Evolutionary conservation across 306 rosid genomes (phyloP), one percentile per base, ranked within the genome.

Genomic region (Oxytropis ochrocephala): DNA sequence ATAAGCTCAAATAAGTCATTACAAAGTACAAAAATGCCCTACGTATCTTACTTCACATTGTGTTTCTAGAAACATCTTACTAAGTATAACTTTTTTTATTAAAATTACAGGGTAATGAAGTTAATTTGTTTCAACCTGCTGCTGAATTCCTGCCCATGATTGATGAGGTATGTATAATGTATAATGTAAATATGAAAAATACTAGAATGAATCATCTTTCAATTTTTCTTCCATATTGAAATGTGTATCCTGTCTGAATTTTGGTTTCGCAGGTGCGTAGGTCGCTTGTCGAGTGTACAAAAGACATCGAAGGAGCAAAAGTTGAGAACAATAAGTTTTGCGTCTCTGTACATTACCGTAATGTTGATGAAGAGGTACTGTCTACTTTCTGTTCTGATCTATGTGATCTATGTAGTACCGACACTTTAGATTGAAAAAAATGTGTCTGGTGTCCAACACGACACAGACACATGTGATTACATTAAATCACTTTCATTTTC

Each of bases 311-410:
- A 79, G 98, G 98, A 63, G 89, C 94, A 64, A 86, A 58, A 59
- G 86, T 93, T 69, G 98, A 93, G 82, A 70, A 82, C 74, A 93
- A 93, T 58, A 93, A 88, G 75, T 93, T 93, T 78, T 93, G 98
- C 30, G 95, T 76, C 32, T 90, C 98, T 72, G 92, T 93, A 72
- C 98, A 93, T 75, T 93, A 93, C 79, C 96, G 98, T 54, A 93
- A 90, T 3, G 97, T 93, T 62, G 88, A 86, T 11, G 95, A 88
- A 62, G 76, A 85, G 92, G 98, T 93, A 83, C 2, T 48, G 27
- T 14, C 43, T 39, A 11, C 48, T 59, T 0, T 77, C 18, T 21
- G 42, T 54, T 51, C 47, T 46, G 33, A 41, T 53, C 29, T 24
- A 24, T 2, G 29, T 46, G 33, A 41, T 53, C 29, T 24, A 24